Conservation (phyloP, 495 filamentous ascomycete species). For the Penicillium turbatum region DNA sequence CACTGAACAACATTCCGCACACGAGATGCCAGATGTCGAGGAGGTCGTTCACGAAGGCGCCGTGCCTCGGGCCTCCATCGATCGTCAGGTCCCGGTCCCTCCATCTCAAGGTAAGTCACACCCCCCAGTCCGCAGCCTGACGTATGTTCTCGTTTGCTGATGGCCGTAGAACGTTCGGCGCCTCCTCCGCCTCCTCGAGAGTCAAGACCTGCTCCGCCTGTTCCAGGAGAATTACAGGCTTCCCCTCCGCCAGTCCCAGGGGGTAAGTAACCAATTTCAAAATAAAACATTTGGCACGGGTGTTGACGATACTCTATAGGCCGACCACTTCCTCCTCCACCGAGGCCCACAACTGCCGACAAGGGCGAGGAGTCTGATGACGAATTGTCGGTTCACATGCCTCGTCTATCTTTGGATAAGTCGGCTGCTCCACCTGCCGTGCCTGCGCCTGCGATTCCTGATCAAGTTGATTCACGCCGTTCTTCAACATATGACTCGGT, state of each 20-base stretch:
- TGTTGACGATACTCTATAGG: constrained; percentile 42
- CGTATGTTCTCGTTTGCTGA: constrained; percentile 2
- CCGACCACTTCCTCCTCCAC: constrained; percentile 51
- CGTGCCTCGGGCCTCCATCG: constrained; percentile 42
- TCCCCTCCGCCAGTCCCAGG: constrained; percentile 67
- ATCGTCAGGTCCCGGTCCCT: constrained; percentile 40
- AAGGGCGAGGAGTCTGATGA: constrained; percentile 90
- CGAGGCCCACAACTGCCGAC: constrained; percentile 57
- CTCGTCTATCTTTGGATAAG: constrained; percentile 41
- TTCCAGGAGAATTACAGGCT: constrained; percentile 59
- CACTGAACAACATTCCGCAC: constrained; percentile 42
- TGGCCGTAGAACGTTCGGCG: constrained; percentile 22
- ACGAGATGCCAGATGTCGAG: constrained; percentile 59
- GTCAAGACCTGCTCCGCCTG: constrained; percentile 44
- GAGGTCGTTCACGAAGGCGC: constrained; percentile 47
- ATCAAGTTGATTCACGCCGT: constrained; percentile 41
- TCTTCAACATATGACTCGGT: constrained; percentile 37
- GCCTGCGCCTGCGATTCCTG: constrained; percentile 42
- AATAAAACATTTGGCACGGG: neutral
- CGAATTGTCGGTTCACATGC: constrained; percentile 70
- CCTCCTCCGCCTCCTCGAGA: constrained; percentile 33
- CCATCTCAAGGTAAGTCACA: constrained; percentile 49
- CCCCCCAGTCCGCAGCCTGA: neutral
- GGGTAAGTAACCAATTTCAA: constrained; percentile 51
- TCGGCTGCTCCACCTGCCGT: constrained; percentile 45